Evolutionary conservation across 1,284 basidiomycete species (phyloP).

Genomic region (Ganoderma sp.): DNA sequence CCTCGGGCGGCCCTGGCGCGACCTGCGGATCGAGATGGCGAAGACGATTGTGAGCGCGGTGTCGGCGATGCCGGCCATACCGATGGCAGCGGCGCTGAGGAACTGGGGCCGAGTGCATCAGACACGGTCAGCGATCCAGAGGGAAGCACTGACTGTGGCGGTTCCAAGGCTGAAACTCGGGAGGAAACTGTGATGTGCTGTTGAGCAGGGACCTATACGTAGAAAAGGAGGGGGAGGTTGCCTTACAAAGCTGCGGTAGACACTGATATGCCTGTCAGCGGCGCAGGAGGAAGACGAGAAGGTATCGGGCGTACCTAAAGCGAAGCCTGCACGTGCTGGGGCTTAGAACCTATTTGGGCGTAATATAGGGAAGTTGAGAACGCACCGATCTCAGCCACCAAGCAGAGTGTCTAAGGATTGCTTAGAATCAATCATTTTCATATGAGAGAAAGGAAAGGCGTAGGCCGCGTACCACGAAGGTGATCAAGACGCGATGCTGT

Average conservation of each 20-base stretch:
- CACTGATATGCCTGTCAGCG: background rate
- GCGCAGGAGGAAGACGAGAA: too few species aligned
- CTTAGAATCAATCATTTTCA: too few species aligned
- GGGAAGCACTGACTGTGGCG: background rate
- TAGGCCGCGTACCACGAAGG: conserved; percentile 6
- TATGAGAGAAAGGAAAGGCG: background rate
- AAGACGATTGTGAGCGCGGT: background rate
- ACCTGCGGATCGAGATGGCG: conserved; percentile 2
- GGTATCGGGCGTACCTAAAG: background rate
- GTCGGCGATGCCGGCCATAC: conserved; percentile 12
- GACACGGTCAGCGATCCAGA: background rate
- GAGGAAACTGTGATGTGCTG: background rate
- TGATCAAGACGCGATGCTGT: conserved; percentile 7
- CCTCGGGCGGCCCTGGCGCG: conserved; percentile 1
- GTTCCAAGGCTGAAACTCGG: background rate
- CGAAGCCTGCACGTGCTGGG: background rate
- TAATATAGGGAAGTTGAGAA: background rate
- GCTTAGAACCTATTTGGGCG: background rate
- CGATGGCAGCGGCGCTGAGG: conserved; percentile 6
- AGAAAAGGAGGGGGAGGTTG: background rate
- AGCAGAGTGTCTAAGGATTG: background rate
- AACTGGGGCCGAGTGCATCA: background rate
- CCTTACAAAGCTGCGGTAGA: background rate
- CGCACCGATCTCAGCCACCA: conserved; percentile 1
- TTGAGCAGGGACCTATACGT: background rate